Evolutionary conservation across 768 basidiomycete species (phyloP).

Genomic region (Baorangia bicolor): DNA sequence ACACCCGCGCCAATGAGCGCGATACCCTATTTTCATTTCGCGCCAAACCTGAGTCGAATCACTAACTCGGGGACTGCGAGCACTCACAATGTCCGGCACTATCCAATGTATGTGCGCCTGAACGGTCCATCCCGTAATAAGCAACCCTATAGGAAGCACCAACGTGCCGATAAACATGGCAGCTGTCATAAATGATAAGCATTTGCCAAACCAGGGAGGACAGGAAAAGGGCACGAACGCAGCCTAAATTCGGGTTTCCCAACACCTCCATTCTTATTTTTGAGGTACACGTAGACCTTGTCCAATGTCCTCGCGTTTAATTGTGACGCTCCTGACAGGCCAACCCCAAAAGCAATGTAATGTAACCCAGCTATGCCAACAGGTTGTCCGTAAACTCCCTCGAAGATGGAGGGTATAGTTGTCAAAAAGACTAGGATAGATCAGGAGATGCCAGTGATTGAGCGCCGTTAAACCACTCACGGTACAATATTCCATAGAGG

Average conservation of each 20-base stretch:
- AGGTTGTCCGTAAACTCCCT: constrained; percentile 49
- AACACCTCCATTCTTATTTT: constrained; percentile 50
- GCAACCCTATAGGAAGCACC: constrained; percentile 61
- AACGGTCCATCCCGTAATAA: constrained; percentile 72
- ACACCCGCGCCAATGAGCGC: constrained; percentile 54
- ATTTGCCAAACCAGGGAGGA: not conserved
- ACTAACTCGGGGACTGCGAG: not conserved
- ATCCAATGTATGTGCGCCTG: constrained; percentile 64
- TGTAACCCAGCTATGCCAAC: constrained; percentile 64
- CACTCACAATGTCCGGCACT: constrained; percentile 59
- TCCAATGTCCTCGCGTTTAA: constrained; percentile 59
- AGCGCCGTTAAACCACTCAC: constrained; percentile 34
- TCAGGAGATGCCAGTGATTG: not conserved
- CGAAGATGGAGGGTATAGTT: constrained; percentile 60
- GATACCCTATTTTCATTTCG: constrained; percentile 47
- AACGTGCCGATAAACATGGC: constrained; percentile 58
- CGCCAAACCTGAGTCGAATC: not conserved
- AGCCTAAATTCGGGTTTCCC: constrained; percentile 57
- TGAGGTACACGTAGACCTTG: constrained; percentile 48
- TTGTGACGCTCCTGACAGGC: constrained; percentile 51
- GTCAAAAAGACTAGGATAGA: constrained; percentile 59
- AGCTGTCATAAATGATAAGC: constrained; percentile 37
- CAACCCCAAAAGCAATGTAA: constrained; percentile 71
- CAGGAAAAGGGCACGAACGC: constrained; percentile 32
- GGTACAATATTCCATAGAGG: constrained; percentile 60